phyloP scores from a whole-genome alignment of 2,329 filamentous ascomycete genomes.

The Aspergillus brasiliensis region DNA sequence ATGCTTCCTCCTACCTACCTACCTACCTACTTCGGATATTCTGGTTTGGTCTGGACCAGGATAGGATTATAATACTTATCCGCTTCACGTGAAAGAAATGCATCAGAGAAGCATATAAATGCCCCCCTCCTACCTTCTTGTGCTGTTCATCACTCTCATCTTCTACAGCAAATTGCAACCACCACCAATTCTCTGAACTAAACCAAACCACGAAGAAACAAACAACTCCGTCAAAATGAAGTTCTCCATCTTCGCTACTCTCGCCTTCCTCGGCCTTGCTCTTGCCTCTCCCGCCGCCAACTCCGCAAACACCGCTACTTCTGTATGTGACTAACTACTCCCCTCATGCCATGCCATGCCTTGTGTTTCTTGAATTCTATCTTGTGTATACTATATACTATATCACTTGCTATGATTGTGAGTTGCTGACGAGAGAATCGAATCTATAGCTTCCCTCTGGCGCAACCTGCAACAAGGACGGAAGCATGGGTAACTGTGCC shows the following conservation, averaged over 20 bases:
- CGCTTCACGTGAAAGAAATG: no score
- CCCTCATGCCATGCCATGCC: no score
- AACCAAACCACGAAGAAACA: neutral
- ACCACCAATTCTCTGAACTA: neutral
- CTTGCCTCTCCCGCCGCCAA: neutral
- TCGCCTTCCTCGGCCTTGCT: neutral
- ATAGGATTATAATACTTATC: no score
- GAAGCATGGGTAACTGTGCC: neutral
- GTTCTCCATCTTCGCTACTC: neutral
- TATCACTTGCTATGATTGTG: neutral
- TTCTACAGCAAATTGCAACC: neutral
- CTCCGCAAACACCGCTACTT: neutral
- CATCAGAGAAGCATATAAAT: no score
- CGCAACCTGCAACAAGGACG: slow-evolving; percentile 1
- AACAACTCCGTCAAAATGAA: neutral
- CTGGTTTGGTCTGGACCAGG: no score
- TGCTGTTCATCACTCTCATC: neutral
- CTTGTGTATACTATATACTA: no score
- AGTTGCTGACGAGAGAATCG: neutral
- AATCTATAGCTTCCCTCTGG: neutral
- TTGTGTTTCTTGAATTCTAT: no score
- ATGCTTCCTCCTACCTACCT: no score
- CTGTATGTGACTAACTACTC: neutral
- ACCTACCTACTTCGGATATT: no score
- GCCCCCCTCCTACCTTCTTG: no score